Conservation (phyloP, 106 monocot species). For the Apostasia ramifera region DNA sequence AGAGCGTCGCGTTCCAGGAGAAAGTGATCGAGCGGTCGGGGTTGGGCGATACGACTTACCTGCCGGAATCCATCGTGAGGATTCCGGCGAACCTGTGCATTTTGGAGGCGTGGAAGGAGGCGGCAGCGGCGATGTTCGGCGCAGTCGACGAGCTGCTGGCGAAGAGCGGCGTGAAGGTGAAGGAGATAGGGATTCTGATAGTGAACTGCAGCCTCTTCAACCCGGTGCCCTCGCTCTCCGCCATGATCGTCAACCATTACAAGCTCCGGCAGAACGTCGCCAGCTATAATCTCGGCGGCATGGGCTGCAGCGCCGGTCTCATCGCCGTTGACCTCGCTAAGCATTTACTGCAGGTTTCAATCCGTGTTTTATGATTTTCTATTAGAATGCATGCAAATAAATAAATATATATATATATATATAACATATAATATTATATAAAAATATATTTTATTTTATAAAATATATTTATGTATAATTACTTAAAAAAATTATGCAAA, state of each 20-base stretch:
- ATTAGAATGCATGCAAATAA: background rate
- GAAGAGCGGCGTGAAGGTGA: slow-evolving; percentile 14
- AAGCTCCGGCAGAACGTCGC: slow-evolving; percentile 14
- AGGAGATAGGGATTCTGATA: slow-evolving; percentile 21
- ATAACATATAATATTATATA: background rate
- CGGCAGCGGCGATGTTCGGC: slow-evolving; percentile 14
- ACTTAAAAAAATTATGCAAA: too few relatives aligned
- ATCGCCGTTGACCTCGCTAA: slow-evolving; percentile 25
- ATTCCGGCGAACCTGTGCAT: slow-evolving; percentile 19
- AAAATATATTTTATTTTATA: background rate
- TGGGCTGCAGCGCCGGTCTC: slow-evolving; percentile 39
- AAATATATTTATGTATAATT: background rate
- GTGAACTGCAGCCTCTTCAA: slow-evolving; percentile 20
- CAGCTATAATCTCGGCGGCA: slow-evolving; percentile 25
- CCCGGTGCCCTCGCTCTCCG: slow-evolving; percentile 18
- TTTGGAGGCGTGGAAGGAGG: slow-evolving; percentile 23
- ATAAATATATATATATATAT: background rate
- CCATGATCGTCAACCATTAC: slow-evolving; percentile 24
- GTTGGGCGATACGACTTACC: slow-evolving; percentile 8
- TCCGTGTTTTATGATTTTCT: background rate
- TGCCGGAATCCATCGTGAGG: slow-evolving; percentile 13
- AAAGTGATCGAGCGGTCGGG: slow-evolving; percentile 19
- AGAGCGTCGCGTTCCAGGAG: slow-evolving; percentile 12
- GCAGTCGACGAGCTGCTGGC: slow-evolving; percentile 15
- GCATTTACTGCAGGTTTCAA: slow-evolving; percentile 9